phyloP scores from a whole-genome alignment of 768 basidiomycete genomes.

The Tylopilus sp. region DNA sequence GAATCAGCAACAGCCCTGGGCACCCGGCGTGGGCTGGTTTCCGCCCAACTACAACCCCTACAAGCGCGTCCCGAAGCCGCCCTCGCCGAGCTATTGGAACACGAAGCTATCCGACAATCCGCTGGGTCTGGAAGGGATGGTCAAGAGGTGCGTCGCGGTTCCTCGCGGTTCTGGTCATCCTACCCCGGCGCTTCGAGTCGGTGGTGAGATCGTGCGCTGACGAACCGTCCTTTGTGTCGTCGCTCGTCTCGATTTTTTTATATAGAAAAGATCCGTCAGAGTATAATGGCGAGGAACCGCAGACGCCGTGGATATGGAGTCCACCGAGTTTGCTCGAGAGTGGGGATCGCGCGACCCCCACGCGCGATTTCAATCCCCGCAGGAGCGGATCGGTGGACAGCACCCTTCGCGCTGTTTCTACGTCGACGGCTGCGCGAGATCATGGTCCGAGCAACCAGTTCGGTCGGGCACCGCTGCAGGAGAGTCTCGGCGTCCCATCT shows the following conservation, averaged over 20 bases:
- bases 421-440: conserved; percentile 27
- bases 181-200: background rate
- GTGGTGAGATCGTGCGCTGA: conserved; percentile 11
- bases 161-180: background rate
- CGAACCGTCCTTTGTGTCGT: no score
- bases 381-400: conserved; percentile 22
- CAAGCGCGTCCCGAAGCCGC: conserved; percentile 58
- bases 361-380: conserved; percentile 26
- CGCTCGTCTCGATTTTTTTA: background rate
- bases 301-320: conserved; percentile 78
- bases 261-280: conserved; percentile 30
- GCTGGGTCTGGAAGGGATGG: conserved; percentile 62
- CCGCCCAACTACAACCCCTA: conserved; percentile 51
- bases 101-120: conserved; percentile 59
- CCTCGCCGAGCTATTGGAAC: conserved; percentile 64
- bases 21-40: conserved; percentile 31
- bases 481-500: conserved; percentile 12
- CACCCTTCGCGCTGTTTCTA: conserved; percentile 1
- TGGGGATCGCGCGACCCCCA: conserved; percentile 27
- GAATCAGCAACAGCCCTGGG: conserved; percentile 30
- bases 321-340: conserved; percentile 41
- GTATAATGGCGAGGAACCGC: conserved; percentile 35
- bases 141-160: conserved; percentile 46
- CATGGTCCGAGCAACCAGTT: conserved; percentile 15
- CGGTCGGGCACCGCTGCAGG: conserved; percentile 13